Evolutionary conservation across 169 alveolate species (phyloP), one percentile per base, ranked within the genome.

Genomic region (Cystoisospora suis): DNA sequence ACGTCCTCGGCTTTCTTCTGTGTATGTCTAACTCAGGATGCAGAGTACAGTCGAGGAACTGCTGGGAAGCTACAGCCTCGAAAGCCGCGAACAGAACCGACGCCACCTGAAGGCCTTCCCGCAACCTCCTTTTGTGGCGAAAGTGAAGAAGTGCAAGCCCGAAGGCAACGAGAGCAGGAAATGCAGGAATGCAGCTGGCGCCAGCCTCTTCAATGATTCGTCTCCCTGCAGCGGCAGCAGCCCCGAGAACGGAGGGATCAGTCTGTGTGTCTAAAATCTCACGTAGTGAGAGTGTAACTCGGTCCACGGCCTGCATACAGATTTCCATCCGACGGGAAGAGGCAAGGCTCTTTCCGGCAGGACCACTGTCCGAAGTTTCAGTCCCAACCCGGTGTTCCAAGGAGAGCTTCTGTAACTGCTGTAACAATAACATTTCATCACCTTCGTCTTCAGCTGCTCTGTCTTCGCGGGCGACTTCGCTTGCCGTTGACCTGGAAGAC

Each of bases 91-190:
- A 72, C 38, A 72, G 83, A 29, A 29, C 58, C 32, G 42, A 38
- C 17, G 83, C 4, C 29, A 29, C 58, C 45, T 72, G 42, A 20
- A 72, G 83, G 3, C 83, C 83, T 27, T 72, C 83, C 27, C 34
- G 58, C 12, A 34, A 38, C 15, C 56, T 46, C 83, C 56, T 46
- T 53, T 72, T 72, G 56, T 72, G 83, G 46, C 56, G 46, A 34
- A 38, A 72, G 53, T 72, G 83, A 27, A 72, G 53, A 20, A 72
- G 83, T n/a, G 83, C 15, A 38, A 72, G 83, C 27, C 83, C 3
- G 83, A 38, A 72, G 36, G 83, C 6, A 15, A 38, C 83, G 27
- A 34, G 6, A 38, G 83, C 53, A 5, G 46, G 56, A 38, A 72
- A 40, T 34, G 53, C 58, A 9, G 83, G 83, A 20, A 72, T 38